Evolutionary conservation across 2,329 filamentous ascomycete genomes (phyloP), one percentile per base, ranked within the genome.

Genomic region (Aureobasidium musti): DNA sequence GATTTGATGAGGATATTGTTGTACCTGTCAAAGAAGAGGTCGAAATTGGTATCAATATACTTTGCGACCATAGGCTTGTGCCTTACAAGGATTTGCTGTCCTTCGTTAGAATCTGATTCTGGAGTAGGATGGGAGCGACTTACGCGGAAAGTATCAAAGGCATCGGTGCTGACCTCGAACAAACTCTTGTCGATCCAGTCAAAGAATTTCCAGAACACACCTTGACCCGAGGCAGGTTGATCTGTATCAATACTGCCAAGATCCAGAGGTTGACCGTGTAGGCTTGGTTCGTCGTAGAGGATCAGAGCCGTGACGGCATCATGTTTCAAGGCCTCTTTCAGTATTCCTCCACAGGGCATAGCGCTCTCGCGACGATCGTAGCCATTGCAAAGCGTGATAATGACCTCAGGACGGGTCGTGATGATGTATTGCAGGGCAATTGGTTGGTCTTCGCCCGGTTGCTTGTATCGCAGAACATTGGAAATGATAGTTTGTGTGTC

Each of bases 171-270:
- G 71, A 98, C 91, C 81, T 99, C 95, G 74, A 99, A 99, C 35
- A 91, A 93, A 72, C 92, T 92, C 79, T 92, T 92, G 80, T 98
- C 93, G 73, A 99, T 96, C 92, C 94, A 99, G 69, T 90, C 87
- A 75, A 99, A 98, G 79, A 98, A 98, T 54, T 87, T 89, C 95
- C 95, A 99, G 77, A 99, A 97, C 1, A 97, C 87, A 3, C 94
- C 94, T 52, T 87, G 85, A 14, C 93, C 93, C 54, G 86, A 89
- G 72, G 95, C 90, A 39, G 86, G 87, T 47, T 87, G 80, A 68
- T 91, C 89, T 54, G 89, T 87, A 73, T 95, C 90, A 69, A 97
- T 91, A 26, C 87, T 88, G 61, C 85, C 87, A 45, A 96, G 82
- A 49, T 92, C 90, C 70, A 92, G 87, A n/a, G 86, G 86, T 71